Percentiles rank a stretch among this genome's conserved stretches.
Conservation (phyloP, 2,329 filamentous ascomycete species). For the Tothia fuscella region DNA sequence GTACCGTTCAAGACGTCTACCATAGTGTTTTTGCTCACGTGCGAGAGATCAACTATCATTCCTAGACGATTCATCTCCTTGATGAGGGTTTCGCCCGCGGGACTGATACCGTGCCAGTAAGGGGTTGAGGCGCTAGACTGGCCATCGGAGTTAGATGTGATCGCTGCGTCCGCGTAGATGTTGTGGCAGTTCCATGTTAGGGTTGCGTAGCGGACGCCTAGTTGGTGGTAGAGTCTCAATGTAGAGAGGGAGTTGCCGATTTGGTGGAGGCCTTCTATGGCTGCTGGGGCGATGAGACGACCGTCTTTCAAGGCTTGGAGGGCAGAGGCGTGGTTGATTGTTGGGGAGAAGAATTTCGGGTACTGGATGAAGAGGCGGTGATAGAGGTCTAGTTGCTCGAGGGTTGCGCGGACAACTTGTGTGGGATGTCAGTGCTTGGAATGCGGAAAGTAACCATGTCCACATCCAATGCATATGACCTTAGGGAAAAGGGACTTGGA, state of each 20-base stretch:
- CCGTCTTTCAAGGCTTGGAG: conserved; percentile 37
- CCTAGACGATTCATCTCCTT: conserved; percentile 89
- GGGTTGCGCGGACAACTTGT: conserved; percentile 38
- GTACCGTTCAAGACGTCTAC: conserved; percentile 52
- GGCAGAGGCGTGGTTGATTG: conserved; percentile 48
- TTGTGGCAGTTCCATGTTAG: conserved; percentile 94
- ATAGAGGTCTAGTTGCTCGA: conserved; percentile 66
- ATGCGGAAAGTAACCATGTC: too few species aligned
- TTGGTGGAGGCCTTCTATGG: conserved; percentile 82
- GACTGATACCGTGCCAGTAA: conserved; percentile 60
- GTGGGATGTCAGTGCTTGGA: not conserved
- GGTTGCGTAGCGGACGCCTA: conserved; percentile 80
- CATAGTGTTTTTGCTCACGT: conserved; percentile 73
- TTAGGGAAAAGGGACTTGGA: too few species aligned
- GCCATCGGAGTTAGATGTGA: conserved; percentile 40
- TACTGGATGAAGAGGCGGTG: conserved; percentile 51
- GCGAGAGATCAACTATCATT: conserved; percentile 84
- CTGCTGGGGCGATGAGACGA: conserved; percentile 62
- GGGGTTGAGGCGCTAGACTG: conserved; percentile 36
- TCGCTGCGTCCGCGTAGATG: conserved; percentile 71
- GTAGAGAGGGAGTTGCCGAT: conserved; percentile 75
- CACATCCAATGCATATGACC: too few species aligned
- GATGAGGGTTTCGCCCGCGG: conserved; percentile 52
- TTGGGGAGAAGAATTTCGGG: conserved; percentile 56
- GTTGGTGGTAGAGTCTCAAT: conserved; percentile 59